phyloP scores from a whole-genome alignment of 2,329 filamentous ascomycete species.

The Diaporthe amygdali region DNA sequence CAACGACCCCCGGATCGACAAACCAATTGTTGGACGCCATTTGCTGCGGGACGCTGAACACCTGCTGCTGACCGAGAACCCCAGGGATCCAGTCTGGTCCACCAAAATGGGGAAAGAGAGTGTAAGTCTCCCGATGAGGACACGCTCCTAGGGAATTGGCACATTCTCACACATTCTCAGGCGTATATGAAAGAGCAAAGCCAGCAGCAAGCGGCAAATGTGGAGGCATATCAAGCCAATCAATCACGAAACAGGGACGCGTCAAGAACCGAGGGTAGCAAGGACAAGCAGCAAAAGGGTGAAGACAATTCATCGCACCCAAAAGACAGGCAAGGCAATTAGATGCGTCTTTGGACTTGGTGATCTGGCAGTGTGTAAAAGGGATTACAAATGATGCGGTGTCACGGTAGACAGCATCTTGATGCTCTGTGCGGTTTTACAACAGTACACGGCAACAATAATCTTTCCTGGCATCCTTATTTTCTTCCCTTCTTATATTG shows the following conservation, averaged over 20 bases:
- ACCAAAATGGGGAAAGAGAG: background rate
- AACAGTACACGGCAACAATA: background rate
- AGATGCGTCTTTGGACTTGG: background rate
- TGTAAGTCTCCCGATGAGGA: background rate
- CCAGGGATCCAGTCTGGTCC: background rate
- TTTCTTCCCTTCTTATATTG: too few species aligned
- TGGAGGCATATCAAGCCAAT: background rate
- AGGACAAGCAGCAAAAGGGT: background rate
- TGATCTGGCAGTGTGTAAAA: background rate
- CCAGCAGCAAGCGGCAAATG: background rate
- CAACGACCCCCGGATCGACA: background rate
- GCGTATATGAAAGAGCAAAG: background rate
- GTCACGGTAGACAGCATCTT: background rate
- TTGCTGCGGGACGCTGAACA: background rate
- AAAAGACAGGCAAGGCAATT: background rate
- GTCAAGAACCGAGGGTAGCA: background rate
- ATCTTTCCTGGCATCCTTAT: background rate
- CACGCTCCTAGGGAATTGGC: background rate
- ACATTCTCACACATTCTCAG: background rate
- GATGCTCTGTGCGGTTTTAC: background rate
- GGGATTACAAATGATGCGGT: background rate
- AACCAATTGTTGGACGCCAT: background rate
- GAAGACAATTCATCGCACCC: background rate
- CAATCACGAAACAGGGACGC: background rate
- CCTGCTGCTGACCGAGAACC: background rate